A percentile compares a stretch with the other conserved stretches of the same genome.
Evolutionary conservation across 495 filamentous ascomycete genomes (phyloP).

Genomic region (Daldinia vernicosa): DNA sequence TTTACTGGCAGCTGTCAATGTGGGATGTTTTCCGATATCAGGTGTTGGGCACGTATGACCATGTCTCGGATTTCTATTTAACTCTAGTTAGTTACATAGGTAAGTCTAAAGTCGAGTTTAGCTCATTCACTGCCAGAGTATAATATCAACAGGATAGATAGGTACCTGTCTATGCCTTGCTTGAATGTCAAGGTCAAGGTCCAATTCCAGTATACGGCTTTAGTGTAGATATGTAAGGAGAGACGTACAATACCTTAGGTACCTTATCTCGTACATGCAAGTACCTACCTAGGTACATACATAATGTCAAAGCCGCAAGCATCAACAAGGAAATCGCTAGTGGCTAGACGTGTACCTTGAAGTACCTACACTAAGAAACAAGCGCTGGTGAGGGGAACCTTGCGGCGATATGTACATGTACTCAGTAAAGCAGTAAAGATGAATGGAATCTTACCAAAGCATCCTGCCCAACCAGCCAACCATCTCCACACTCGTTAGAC

Average conservation of each 20-base stretch:
- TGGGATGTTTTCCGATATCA: not conserved
- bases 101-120: not conserved
- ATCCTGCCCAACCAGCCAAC: slow-evolving; percentile 10
- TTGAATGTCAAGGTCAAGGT: too few relatives aligned
- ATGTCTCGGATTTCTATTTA: not conserved
- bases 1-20: not conserved
- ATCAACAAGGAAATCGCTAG: too few relatives aligned
- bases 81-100: too few relatives aligned
- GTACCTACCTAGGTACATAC: too few relatives aligned
- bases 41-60: not conserved
- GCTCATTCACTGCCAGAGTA: not conserved
- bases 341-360: not conserved
- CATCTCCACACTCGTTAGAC: not conserved
- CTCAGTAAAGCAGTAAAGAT: not conserved
- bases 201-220: not conserved
- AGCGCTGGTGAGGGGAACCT: slow-evolving; percentile 6
- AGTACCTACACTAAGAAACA: not conserved
- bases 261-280: not conserved
- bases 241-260: not conserved
- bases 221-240: not conserved
- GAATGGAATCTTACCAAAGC: not conserved
- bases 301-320: too few relatives aligned
- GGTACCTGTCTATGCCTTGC: too few relatives aligned
- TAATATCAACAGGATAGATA: too few relatives aligned
- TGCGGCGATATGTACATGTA: not conserved